Conservation (phyloP, 1,139 yeast genomes). For the Sugiyamaella sp. region DNA sequence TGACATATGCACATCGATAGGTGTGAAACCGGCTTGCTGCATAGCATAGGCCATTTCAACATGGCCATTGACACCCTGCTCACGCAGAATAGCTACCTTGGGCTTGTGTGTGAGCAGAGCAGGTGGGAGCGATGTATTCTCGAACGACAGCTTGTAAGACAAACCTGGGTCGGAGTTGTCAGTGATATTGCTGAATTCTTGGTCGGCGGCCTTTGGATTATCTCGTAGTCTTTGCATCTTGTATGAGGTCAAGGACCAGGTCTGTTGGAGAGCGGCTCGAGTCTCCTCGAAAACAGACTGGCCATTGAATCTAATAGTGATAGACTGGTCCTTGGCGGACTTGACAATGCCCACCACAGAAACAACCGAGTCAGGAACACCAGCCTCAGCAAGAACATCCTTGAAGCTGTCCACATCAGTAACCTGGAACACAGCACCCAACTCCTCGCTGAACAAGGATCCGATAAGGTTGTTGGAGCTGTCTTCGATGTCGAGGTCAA, state of each 20-base stretch:
- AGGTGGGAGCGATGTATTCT: constrained; percentile 40
- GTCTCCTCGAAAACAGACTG: constrained; percentile 52
- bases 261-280: constrained; percentile 74
- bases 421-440: constrained; percentile 96
- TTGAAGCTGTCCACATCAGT: constrained; percentile 59
- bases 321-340: constrained; percentile 54
- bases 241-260: constrained; percentile 89
- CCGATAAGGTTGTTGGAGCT: constrained; percentile 34
- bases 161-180: constrained; percentile 94
- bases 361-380: constrained; percentile 59
- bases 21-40: constrained; percentile 91
- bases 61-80: constrained; percentile 98
- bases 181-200: constrained; percentile 72
- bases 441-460: constrained; percentile 80
- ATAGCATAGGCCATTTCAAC: constrained; percentile 99
- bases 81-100: constrained; percentile 93
- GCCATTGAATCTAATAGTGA: constrained; percentile 55
- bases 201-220: constrained; percentile 86
- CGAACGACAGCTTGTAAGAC: constrained; percentile 73
- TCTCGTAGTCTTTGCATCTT: constrained; percentile 91
- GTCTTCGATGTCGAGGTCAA: constrained; percentile 48
- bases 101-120: constrained; percentile 57
- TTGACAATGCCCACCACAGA: constrained; percentile 68
- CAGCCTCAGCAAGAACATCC: constrained; percentile 56
- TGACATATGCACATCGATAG: constrained; percentile 95